These are phyloP conservation scores for Cetraspora pellucida DNA, from an alignment of 192 early-diverging fungal species.

Conservation along the genomic window DNA sequence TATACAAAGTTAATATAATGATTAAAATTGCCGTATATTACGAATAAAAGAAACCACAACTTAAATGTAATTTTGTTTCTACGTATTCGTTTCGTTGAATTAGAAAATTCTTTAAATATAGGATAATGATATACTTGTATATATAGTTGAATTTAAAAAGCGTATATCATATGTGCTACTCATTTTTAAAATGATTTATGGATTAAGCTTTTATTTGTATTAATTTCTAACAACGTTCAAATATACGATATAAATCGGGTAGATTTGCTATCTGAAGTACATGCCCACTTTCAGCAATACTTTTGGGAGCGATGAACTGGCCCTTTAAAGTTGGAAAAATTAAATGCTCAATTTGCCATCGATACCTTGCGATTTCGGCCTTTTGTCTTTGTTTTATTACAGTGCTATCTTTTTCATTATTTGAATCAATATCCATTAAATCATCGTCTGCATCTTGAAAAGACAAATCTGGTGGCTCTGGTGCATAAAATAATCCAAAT, in stretches of 20 bases:
- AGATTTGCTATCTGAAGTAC: slow-evolving; percentile 81
- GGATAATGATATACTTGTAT: too few species aligned
- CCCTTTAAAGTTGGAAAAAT: slow-evolving; percentile 82
- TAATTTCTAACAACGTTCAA: slow-evolving; percentile 99
- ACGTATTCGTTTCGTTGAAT: too few species aligned
- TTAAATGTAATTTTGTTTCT: too few species aligned
- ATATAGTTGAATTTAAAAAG: too few species aligned
- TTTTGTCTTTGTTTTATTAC: slow-evolving; percentile 25
- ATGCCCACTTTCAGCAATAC: slow-evolving; percentile 58
- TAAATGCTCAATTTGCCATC: slow-evolving; percentile 72
- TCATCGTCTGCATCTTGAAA: background rate
- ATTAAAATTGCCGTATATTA: too few species aligned
- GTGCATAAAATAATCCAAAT: slow-evolving; percentile 65
- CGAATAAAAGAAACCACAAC: too few species aligned
- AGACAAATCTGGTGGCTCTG: slow-evolving; percentile 50
- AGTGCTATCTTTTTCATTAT: slow-evolving; percentile 25
- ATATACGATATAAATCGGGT: slow-evolving; percentile 91
- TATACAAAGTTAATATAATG: too few species aligned
- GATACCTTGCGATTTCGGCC: slow-evolving; percentile 47
- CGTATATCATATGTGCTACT: too few species aligned
- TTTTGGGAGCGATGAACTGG: slow-evolving; percentile 68
- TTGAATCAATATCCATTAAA: slow-evolving; percentile 3
- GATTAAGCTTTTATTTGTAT: too few species aligned
- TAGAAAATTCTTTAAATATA: too few species aligned
- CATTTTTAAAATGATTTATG: too few species aligned